Evolutionary conservation across 2,329 filamentous ascomycete species (phyloP).

Genomic region (Drechslerella dactyloides): DNA sequence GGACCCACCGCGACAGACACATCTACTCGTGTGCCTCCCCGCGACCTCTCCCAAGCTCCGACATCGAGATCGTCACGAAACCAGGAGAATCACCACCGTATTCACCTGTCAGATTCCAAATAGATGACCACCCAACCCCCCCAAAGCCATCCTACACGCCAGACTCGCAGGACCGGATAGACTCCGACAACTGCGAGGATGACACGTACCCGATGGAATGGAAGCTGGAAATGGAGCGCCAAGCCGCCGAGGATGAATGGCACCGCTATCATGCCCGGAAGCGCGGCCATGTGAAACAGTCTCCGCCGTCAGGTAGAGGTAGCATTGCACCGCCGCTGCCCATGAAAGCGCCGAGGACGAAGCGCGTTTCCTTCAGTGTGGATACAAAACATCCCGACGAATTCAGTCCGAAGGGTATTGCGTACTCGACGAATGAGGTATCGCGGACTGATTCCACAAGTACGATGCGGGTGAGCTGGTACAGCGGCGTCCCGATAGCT

Average conservation of each 20-base stretch:
- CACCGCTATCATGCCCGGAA: background rate
- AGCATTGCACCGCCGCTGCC: slow-evolving; percentile 8
- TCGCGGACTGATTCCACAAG: slow-evolving; percentile 21
- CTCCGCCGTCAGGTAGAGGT: background rate
- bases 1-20: background rate
- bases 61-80: slow-evolving; percentile 31
- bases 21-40: background rate
- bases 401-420: slow-evolving; percentile 14
- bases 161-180: slow-evolving; percentile 31
- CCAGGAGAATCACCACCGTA: slow-evolving; percentile 45
- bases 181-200: slow-evolving; percentile 28
- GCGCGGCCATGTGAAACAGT: background rate
- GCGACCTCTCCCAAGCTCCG: slow-evolving; percentile 30
- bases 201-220: slow-evolving; percentile 40
- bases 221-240: slow-evolving; percentile 39
- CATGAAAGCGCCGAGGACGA: slow-evolving; percentile 6
- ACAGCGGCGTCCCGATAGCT: slow-evolving; percentile 7
- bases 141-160: slow-evolving; percentile 22
- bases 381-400: slow-evolving; percentile 13
- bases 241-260: slow-evolving; percentile 19
- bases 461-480: slow-evolving; percentile 28
- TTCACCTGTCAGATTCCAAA: slow-evolving; percentile 41
- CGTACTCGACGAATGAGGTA: slow-evolving; percentile 12
- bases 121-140: slow-evolving; percentile 31
- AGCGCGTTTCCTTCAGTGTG: slow-evolving; percentile 37